Conservation (phyloP, 192 early-diverging fungal genomes). For the Coemansia sp. region DNA sequence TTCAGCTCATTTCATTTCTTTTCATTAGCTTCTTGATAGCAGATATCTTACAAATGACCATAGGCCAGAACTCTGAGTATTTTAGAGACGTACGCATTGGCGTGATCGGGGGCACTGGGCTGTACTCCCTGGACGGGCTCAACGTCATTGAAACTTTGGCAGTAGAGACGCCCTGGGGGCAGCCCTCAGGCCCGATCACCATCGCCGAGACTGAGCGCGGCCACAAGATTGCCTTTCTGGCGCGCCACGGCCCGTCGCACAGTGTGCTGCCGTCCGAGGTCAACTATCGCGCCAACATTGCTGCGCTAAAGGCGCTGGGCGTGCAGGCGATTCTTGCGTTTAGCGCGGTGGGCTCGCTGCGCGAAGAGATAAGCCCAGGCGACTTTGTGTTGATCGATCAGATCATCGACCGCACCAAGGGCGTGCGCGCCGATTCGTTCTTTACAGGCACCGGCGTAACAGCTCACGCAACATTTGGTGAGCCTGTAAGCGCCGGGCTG, state of each 20-base stretch:
- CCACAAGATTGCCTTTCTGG: conserved; percentile 90
- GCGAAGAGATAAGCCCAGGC: conserved; percentile 87
- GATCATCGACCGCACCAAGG: conserved; percentile 98
- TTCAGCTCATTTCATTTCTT: conserved; percentile 5
- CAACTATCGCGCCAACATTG: conserved; percentile 95
- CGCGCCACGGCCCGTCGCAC: conserved; percentile 93
- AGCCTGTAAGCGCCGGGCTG: conserved; percentile 83
- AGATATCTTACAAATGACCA: conserved; percentile 9
- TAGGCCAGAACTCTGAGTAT: conserved; percentile 3
- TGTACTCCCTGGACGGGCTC: conserved; percentile 84
- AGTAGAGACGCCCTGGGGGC: conserved; percentile 89
- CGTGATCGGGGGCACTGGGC: conserved; percentile 93
- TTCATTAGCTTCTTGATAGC: background rate
- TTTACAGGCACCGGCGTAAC: conserved; percentile 89
- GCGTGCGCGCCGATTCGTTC: conserved; percentile 88
- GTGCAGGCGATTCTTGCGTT: conserved; percentile 92
- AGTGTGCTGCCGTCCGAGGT: conserved; percentile 84
- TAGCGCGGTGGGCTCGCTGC: conserved; percentile 94
- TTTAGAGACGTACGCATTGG: conserved; percentile 74
- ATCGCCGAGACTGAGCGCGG: conserved; percentile 70
- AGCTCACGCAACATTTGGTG: conserved; percentile 90
- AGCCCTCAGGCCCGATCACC: conserved; percentile 83
- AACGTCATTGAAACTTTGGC: conserved; percentile 77
- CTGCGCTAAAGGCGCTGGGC: conserved; percentile 92
- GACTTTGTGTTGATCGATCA: conserved; percentile 96